Percentiles rank a stretch among this genome's conserved stretches.
Evolutionary conservation across 306 rosid genomes (phyloP).

Genomic region (peach (Prunus persica)): DNA sequence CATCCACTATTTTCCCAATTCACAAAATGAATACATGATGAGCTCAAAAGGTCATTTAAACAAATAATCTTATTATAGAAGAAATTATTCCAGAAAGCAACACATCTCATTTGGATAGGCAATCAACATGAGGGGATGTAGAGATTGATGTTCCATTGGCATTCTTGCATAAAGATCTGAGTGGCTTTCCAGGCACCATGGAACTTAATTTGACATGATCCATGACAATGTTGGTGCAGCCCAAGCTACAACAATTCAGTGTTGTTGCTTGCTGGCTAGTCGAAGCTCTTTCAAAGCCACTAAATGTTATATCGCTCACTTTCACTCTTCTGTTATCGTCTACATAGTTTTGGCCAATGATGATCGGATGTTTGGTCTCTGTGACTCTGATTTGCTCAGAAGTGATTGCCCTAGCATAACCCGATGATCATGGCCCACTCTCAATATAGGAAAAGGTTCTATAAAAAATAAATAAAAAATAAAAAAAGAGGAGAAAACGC

Average conservation of each 20-base stretch:
- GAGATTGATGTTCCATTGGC: background rate
- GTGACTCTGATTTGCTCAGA: background rate
- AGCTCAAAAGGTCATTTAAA: background rate
- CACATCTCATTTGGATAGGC: background rate
- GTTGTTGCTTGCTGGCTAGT: conserved; percentile 4
- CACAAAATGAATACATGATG: background rate
- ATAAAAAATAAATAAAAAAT: too few species aligned
- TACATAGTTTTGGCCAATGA: conserved; percentile 1
- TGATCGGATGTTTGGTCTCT: background rate
- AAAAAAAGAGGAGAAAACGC: too few species aligned
- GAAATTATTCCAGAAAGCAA: too few species aligned
- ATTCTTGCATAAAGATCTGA: conserved; percentile 4
- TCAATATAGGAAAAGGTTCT: too few species aligned
- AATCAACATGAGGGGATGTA: conserved; percentile 1
- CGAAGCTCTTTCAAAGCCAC: conserved; percentile 5
- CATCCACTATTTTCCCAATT: background rate
- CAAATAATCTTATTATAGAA: background rate
- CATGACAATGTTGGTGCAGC: conserved; percentile 8
- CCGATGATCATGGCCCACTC: background rate
- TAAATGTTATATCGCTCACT: conserved; percentile 7
- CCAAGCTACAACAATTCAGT: background rate
- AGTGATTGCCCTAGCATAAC: background rate
- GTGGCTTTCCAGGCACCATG: background rate
- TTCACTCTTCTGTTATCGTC: background rate
- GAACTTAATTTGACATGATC: background rate